Conservation (phyloP, 139 green algal genomes). For the Volvox africanus region DNA sequence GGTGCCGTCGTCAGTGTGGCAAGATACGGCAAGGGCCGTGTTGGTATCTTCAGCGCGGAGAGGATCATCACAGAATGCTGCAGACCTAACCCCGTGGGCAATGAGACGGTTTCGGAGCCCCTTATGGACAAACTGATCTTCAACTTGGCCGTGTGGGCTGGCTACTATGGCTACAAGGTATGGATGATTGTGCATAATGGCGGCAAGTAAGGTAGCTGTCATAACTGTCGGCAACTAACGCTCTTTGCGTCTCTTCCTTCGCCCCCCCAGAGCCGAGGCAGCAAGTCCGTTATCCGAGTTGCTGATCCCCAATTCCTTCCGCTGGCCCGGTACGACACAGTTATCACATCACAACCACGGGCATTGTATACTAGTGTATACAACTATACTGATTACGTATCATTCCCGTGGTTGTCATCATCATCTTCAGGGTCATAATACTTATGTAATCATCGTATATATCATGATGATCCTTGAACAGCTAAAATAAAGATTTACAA, state of each 20-base stretch:
- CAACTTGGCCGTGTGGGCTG: neutral
- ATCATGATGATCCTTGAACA: too few relatives aligned
- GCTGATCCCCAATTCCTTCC: neutral
- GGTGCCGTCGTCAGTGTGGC: neutral
- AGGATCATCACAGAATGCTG: neutral
- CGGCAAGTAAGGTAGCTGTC: neutral
- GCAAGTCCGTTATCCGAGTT: slow-evolving; percentile 17
- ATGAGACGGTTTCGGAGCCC: neutral
- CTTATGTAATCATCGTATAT: too few relatives aligned
- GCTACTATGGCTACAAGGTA: slow-evolving; percentile 17
- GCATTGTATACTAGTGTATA: too few relatives aligned
- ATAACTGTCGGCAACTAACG: neutral
- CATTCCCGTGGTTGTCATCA: too few relatives aligned
- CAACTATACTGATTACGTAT: too few relatives aligned
- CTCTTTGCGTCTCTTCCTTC: neutral
- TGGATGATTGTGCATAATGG: neutral
- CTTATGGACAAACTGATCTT: neutral
- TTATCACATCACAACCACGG: too few relatives aligned
- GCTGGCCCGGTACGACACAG: neutral
- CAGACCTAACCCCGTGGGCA: neutral
- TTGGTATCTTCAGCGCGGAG: neutral
- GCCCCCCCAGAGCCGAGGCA: neutral
- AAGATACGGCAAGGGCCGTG: slow-evolving; percentile 1
- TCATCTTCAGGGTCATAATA: too few relatives aligned
- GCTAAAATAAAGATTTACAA: too few relatives aligned